Evolutionary conservation across 75 land plant species (phyloP), one percentile per base, ranked within the genome.

Genomic region (Selaginella moellendorffii): DNA sequence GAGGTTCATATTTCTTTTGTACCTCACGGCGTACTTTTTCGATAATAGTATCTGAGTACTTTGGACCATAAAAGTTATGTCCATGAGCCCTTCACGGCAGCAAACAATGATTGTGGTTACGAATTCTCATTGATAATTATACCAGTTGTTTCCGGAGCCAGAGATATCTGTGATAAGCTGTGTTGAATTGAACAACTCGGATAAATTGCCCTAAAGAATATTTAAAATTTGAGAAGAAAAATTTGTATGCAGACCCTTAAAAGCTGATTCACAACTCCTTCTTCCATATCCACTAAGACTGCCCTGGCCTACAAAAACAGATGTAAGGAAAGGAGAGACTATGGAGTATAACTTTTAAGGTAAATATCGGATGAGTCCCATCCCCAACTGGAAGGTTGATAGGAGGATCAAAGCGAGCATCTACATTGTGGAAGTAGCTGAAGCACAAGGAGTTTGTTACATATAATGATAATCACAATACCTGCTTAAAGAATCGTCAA

Each of bases 91-190:
- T 75, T 64, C 54, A 21, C 30, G 58, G 20, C 2, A 61, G 26
- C 22, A 31, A 27, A 29, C 52, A 69, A 60, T 61, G 31, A 24
- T 30, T 59, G 10, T 62, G 28, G 26, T 25, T 2, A 62, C 29
- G 26, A 8, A 62, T 5, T 2, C 63, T 22, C 26, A 17, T 10
- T 2, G 29, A 23, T 2, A 62, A 2, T 1, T 61, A 25, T 65
- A 74, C 77, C 77, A 74, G 54, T 74, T 74, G 54, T 74, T 74
- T 1, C 77, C 77, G 8, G 77, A 74, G 1, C 77, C 77, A n/a
- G 77, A 74, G 28, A 42, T 61, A 18, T 66, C 72, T 9, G 72
- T 69, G 14, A 74, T 74, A 27, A 64, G 68, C 12, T 74, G 77
- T 25, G 64, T 74, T 24, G 54, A 29, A 27, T 74, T 65, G 54